These are phyloP conservation scores for Colletotrichum viniferum DNA, from an alignment of 2,329 filamentous ascomycete species.

Conservation along the genomic window DNA sequence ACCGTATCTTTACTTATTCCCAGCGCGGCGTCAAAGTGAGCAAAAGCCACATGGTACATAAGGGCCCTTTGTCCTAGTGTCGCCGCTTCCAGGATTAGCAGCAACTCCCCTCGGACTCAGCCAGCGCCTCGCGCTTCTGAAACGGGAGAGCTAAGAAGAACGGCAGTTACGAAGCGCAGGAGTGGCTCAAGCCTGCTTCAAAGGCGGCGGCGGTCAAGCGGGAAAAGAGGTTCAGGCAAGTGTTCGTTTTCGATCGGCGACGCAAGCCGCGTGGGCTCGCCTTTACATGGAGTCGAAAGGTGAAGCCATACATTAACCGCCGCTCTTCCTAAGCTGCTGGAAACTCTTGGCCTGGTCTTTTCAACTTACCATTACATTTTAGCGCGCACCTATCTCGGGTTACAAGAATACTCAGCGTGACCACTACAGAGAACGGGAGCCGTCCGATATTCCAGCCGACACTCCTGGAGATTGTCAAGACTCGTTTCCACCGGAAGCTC, in stretches of 20 bases:
- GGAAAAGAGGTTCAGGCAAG: background rate
- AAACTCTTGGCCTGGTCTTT: background rate
- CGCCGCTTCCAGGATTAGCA: slow-evolving; percentile 11
- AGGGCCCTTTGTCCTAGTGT: slow-evolving; percentile 3
- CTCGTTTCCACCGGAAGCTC: background rate
- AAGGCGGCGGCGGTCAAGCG: background rate
- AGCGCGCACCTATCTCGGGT: background rate
- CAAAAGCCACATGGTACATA: slow-evolving; percentile 6
- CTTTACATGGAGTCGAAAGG: background rate
- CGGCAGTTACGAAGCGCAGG: background rate
- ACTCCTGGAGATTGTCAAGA: background rate
- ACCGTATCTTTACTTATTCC: background rate
- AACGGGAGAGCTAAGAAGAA: background rate
- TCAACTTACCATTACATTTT: background rate
- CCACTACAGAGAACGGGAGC: background rate
- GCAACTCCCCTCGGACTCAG: background rate
- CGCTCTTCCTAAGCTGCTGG: background rate
- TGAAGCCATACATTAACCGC: background rate
- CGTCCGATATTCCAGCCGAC: background rate
- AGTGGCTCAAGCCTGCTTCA: background rate
- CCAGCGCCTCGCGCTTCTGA: background rate
- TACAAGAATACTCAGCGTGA: background rate
- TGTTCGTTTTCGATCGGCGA: background rate
- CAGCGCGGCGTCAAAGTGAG: background rate
- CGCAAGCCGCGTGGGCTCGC: background rate